Evolutionary conservation across 2,329 filamentous ascomycete genomes (phyloP).

Genomic region (Aspergillus niger): DNA sequence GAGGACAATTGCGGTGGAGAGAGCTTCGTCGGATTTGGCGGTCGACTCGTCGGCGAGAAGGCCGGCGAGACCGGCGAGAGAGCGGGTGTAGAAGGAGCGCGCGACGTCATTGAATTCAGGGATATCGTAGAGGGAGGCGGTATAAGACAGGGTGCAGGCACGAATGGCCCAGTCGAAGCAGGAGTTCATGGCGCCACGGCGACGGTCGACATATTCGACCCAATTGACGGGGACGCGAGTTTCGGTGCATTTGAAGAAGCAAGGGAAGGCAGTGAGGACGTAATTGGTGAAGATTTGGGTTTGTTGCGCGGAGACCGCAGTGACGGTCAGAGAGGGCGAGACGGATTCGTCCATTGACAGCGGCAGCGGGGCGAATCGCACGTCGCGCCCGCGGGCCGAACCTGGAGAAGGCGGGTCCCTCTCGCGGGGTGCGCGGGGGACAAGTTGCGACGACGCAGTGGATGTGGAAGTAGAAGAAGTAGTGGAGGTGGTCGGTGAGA

Average conservation of each 20-base stretch:
- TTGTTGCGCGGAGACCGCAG: constrained; percentile 28
- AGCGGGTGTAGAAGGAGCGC: constrained; percentile 30
- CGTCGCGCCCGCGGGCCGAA: constrained; percentile 1
- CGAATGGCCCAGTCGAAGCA: constrained; percentile 29
- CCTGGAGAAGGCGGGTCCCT: neutral
- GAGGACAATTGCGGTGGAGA: constrained; percentile 39
- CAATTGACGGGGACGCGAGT: constrained; percentile 31
- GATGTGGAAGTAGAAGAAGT: neutral
- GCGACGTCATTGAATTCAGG: constrained; percentile 28
- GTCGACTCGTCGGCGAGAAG: constrained; percentile 27
- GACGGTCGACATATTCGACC: constrained; percentile 29
- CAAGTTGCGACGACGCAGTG: neutral
- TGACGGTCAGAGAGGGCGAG: constrained; percentile 32
- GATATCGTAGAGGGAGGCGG: constrained; percentile 24
- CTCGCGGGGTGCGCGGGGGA: neutral
- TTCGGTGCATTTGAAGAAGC: constrained; percentile 33
- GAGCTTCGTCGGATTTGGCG: constrained; percentile 35
- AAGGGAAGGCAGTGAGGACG: constrained; percentile 29
- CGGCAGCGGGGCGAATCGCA: constrained; percentile 6
- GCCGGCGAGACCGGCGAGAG: constrained; percentile 32
- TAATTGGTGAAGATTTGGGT: constrained; percentile 32
- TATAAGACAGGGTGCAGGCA: constrained; percentile 22
- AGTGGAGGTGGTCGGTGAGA: constrained; percentile 11
- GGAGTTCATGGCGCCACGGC: constrained; percentile 18
- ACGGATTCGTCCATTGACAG: constrained; percentile 27